phyloP scores from a whole-genome alignment of 257 asterid genomes.

The Solanum tarapatanum region DNA sequence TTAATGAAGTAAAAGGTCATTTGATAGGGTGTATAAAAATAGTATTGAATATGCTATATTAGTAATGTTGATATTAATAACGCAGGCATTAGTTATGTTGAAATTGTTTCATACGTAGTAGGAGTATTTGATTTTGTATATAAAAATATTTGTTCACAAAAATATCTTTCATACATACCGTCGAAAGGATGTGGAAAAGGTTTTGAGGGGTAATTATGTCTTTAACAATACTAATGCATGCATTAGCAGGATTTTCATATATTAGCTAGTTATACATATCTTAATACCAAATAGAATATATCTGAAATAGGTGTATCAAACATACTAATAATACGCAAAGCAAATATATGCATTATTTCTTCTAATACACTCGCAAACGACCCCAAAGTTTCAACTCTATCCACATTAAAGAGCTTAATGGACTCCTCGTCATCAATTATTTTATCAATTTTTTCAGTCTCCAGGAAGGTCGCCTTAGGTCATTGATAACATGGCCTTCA shows the following conservation, averaged over 20 bases:
- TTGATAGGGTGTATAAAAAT: neutral
- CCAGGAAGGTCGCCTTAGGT: constrained; percentile 7
- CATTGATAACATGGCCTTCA: neutral
- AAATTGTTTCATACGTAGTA: neutral
- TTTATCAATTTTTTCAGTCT: neutral
- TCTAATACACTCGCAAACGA: neutral
- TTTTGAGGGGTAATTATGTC: neutral
- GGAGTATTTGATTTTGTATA: neutral
- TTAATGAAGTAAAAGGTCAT: neutral
- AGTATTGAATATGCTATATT: too few relatives aligned
- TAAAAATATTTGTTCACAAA: too few relatives aligned
- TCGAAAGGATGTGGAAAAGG: neutral
- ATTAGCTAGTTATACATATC: neutral
- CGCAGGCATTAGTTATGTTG: too few relatives aligned
- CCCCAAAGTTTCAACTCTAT: constrained; percentile 1
- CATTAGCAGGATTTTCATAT: neutral
- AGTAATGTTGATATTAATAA: neutral
- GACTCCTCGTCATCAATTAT: neutral
- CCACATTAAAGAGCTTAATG: constrained; percentile 43
- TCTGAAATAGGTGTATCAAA: accelerated
- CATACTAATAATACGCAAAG: too few relatives aligned
- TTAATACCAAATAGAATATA: neutral
- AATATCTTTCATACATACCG: too few relatives aligned
- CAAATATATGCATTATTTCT: neutral
- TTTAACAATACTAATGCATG: neutral